Conservation (phyloP, 179 eudicot species). For the Carnegiea gigantea region DNA sequence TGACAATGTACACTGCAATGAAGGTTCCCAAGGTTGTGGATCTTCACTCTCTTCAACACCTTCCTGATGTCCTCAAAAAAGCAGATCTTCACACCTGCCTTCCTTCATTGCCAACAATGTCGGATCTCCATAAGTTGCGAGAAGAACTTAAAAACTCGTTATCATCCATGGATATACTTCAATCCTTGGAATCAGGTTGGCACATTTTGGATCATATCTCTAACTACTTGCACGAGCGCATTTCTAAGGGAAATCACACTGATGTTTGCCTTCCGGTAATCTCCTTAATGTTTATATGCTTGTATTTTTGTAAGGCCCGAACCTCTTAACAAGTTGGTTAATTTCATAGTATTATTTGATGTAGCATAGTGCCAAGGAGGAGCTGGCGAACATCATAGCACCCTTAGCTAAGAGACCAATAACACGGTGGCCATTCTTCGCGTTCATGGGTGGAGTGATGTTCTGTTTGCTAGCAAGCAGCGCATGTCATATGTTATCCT, state of each 20-base stretch:
- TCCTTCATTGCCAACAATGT: slow-evolving; percentile 74
- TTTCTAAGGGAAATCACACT: slow-evolving; percentile 67
- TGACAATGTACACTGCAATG: slow-evolving; percentile 84
- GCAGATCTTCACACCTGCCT: slow-evolving; percentile 42
- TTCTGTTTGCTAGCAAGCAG: slow-evolving; percentile 92
- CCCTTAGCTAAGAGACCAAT: slow-evolving; percentile 66
- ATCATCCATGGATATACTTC: slow-evolving; percentile 42
- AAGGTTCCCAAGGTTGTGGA: slow-evolving; percentile 79
- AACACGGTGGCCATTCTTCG: slow-evolving; percentile 96
- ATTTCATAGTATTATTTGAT: background rate
- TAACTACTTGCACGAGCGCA: slow-evolving; percentile 80
- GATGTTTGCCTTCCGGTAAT: slow-evolving; percentile 65
- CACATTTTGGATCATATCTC: slow-evolving; percentile 60
- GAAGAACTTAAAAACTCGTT: slow-evolving; percentile 52
- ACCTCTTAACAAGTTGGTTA: too few relatives aligned
- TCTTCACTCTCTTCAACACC: slow-evolving; percentile 54
- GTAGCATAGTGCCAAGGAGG: slow-evolving; percentile 69
- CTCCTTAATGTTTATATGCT: background rate
- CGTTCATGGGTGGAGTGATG: slow-evolving; percentile 95
- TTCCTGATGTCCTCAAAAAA: slow-evolving; percentile 34
- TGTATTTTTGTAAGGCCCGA: background rate
- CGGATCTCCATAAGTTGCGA: slow-evolving; percentile 60
- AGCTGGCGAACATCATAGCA: slow-evolving; percentile 64
- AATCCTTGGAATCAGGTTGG: slow-evolving; percentile 51
- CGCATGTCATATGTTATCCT: slow-evolving; percentile 77